Conservation (phyloP, 768 basidiomycete species). For the Leccinum imitatum region DNA sequence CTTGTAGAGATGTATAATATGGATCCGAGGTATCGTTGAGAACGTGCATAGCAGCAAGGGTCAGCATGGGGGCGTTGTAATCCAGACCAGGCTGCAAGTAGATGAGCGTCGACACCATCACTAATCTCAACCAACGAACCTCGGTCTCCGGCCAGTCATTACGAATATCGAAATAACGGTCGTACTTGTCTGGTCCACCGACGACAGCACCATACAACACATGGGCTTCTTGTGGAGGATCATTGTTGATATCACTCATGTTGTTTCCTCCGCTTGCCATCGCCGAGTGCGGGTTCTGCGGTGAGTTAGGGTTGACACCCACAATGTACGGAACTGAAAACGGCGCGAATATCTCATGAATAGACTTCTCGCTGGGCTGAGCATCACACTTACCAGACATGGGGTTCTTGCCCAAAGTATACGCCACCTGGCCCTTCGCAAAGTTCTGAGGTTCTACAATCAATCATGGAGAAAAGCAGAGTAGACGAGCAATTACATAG, state of each 20-base stretch:
- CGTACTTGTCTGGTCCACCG: conserved; percentile 79
- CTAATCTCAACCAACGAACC: conserved; percentile 36
- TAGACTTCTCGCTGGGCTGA: neutral
- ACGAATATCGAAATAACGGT: conserved; percentile 81
- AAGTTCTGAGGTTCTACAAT: conserved; percentile 48
- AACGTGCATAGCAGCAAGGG: conserved; percentile 78
- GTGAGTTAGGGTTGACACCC: conserved; percentile 87
- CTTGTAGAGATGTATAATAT: conserved; percentile 69
- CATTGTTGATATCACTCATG: conserved; percentile 65
- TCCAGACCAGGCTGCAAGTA: conserved; percentile 68
- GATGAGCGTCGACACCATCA: conserved; percentile 6
- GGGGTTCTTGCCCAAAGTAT: conserved; percentile 84
- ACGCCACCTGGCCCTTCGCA: conserved; percentile 76
- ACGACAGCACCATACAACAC: conserved; percentile 85
- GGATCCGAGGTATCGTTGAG: conserved; percentile 69
- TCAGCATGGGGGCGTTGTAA: conserved; percentile 88
- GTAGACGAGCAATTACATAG: conserved; percentile 41
- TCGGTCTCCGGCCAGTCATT: conserved; percentile 90
- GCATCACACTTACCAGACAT: conserved; percentile 62
- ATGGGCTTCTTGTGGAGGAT: conserved; percentile 69
- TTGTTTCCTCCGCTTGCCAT: conserved; percentile 82
- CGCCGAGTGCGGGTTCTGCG: conserved; percentile 87
- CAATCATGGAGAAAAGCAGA: conserved; percentile 2
- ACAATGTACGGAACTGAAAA: conserved; percentile 62
- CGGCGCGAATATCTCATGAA: conserved; percentile 1